Evolutionary conservation across 2,329 filamentous ascomycete species (phyloP).

Genomic region (Cytospora mali): DNA sequence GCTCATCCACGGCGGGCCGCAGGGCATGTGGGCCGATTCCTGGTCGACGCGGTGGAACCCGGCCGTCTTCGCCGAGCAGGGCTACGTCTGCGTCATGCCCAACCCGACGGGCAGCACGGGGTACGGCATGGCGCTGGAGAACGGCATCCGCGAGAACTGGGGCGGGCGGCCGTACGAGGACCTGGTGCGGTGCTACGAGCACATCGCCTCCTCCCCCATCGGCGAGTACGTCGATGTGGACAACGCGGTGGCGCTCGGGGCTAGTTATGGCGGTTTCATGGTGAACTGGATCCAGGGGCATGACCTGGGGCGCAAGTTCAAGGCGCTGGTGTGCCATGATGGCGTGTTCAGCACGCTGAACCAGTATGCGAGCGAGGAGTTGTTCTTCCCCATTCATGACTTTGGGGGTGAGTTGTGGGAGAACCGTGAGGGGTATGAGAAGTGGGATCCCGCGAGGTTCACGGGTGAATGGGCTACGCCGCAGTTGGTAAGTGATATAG

Average conservation of each 20-base stretch:
- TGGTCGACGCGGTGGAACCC: slow-evolving; percentile 89
- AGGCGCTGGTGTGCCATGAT: slow-evolving; percentile 85
- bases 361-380: slow-evolving; percentile 66
- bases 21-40: slow-evolving; percentile 72
- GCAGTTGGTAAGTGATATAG: slow-evolving; percentile 63
- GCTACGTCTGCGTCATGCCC: slow-evolving; percentile 79
- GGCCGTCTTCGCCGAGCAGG: slow-evolving; percentile 83
- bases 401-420: slow-evolving; percentile 66
- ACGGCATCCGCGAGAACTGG: slow-evolving; percentile 81
- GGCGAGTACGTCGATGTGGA: slow-evolving; percentile 67
- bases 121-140: slow-evolving; percentile 76
- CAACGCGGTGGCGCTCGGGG: slow-evolving; percentile 73
- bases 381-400: slow-evolving; percentile 72
- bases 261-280: slow-evolving; percentile 77
- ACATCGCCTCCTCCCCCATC: slow-evolving; percentile 65
- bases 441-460: slow-evolving; percentile 68
- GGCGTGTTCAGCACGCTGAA: slow-evolving; percentile 76
- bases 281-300: slow-evolving; percentile 93
- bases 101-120: slow-evolving; percentile 85
- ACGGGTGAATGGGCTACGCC: slow-evolving; percentile 80
- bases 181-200: slow-evolving; percentile 75
- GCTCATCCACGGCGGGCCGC: slow-evolving; percentile 81
- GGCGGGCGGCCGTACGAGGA: slow-evolving; percentile 84
- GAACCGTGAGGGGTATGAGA: slow-evolving; percentile 64
- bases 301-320: slow-evolving; percentile 79